Evolutionary conservation across 2,329 filamentous ascomycete species (phyloP).

Genomic region (Pyricularia pennisetigena): DNA sequence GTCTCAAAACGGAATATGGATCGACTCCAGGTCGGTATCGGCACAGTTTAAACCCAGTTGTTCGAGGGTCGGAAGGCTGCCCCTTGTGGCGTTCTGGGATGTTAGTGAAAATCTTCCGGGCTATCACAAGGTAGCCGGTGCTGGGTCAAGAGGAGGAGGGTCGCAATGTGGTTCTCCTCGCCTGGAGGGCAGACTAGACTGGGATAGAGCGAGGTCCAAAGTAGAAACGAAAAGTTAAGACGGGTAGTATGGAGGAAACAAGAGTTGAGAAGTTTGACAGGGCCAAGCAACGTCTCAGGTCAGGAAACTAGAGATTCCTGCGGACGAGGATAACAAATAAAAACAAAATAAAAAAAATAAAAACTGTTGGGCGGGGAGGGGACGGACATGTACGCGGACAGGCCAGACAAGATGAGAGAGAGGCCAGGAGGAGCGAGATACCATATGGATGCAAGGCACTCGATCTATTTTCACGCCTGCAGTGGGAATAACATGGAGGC

Average conservation of each 20-base stretch:
- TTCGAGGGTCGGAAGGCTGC: neutral
- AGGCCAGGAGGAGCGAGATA: neutral
- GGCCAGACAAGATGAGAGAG: neutral
- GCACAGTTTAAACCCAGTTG: constrained; percentile 4
- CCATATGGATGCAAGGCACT: neutral
- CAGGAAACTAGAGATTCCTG: neutral
- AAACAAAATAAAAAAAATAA: too few relatives aligned
- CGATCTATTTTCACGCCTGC: neutral
- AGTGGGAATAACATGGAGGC: neutral
- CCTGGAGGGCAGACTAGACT: neutral
- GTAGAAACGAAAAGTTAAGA: constrained; percentile 4
- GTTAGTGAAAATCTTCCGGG: neutral
- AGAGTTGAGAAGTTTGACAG: neutral
- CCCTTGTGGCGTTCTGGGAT: neutral
- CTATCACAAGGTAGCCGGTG: constrained; percentile 1
- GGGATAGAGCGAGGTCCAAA: neutral
- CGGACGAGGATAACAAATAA: neutral
- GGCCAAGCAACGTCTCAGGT: constrained; percentile 2
- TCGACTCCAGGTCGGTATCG: constrained; percentile 4
- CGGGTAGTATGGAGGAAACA: constrained; percentile 1
- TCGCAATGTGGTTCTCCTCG: neutral
- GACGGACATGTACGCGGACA: neutral
- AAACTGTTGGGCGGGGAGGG: neutral
- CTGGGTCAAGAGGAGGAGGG: neutral
- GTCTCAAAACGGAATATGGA: constrained; percentile 2